Evolutionary conservation across 1,284 basidiomycete species (phyloP).

Genomic region (Sanghuangporus sanghuang): DNA sequence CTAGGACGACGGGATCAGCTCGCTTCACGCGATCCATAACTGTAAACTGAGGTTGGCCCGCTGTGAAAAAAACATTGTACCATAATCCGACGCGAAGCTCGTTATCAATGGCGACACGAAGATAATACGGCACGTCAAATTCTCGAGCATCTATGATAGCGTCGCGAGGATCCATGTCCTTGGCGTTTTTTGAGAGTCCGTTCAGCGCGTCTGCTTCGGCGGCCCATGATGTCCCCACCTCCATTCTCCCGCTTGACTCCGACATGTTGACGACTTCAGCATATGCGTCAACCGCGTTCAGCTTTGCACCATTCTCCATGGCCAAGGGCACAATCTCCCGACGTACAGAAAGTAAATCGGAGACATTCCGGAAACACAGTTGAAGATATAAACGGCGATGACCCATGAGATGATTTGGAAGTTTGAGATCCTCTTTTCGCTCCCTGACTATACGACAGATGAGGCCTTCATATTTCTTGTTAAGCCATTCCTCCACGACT

Average conservation of each 20-base stretch:
- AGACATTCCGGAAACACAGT: conserved; percentile 89
- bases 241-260: conserved; percentile 53
- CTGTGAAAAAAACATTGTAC: conserved; percentile 86
- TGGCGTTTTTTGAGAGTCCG: conserved; percentile 35
- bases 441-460: conserved; percentile 76
- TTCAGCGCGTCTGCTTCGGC: conserved; percentile 38
- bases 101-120: conserved; percentile 98
- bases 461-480: conserved; percentile 89
- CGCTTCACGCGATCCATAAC: conserved; percentile 91
- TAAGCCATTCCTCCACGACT: conserved; percentile 92
- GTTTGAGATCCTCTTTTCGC: conserved; percentile 89
- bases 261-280: conserved; percentile 93
- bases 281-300: conserved; percentile 95
- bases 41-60: conserved; percentile 76
- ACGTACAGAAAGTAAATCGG: conserved; percentile 85
- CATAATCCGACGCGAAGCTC: conserved; percentile 96
- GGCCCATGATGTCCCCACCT: conserved; percentile 64
- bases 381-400: conserved; percentile 86
- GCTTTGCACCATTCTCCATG: conserved; percentile 86
- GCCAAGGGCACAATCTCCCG: conserved; percentile 90
- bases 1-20: conserved; percentile 99
- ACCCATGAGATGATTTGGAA: conserved; percentile 96
- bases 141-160: conserved; percentile 94
- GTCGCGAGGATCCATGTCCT: conserved; percentile 80
- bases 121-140: conserved; percentile 96